Conservation (phyloP, 2,329 filamentous ascomycete species). For the Ophiostoma sp. region DNA sequence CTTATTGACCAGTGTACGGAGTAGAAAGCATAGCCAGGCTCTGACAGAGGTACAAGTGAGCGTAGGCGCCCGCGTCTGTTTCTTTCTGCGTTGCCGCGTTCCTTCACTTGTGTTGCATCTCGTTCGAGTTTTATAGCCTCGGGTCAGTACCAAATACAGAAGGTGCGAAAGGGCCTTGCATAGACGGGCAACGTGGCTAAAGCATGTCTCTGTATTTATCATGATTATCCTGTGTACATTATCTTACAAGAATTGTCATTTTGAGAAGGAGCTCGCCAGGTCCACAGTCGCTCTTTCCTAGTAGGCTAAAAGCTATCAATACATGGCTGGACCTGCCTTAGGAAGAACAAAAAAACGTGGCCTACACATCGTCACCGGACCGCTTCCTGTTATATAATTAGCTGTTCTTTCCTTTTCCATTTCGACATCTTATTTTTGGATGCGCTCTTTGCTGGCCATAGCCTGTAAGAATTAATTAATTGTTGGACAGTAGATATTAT, state of each 20-base stretch:
- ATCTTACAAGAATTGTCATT: not conserved
- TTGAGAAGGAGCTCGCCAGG: not conserved
- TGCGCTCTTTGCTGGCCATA: too few species aligned
- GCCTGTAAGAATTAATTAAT: too few species aligned
- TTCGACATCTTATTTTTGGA: too few species aligned
- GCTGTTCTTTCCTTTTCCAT: not conserved
- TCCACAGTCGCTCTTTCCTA: not conserved
- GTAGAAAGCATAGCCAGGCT: not conserved
- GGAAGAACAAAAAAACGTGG: not conserved
- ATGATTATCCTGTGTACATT: too few species aligned
- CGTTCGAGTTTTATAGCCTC: not conserved
- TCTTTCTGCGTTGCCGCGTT: not conserved
- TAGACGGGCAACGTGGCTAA: not conserved
- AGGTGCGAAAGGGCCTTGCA: not conserved
- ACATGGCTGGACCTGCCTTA: not conserved
- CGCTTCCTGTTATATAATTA: not conserved
- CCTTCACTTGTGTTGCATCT: not conserved
- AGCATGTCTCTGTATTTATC: not conserved
- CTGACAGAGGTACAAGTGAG: not conserved
- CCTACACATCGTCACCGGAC: not conserved
- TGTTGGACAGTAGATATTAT: too few species aligned
- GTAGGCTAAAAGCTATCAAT: not conserved
- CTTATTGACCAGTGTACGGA: not conserved
- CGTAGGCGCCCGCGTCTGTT: constrained; percentile 10
- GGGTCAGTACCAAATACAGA: not conserved